These are phyloP conservation scores for Penicillium parvum DNA, from an alignment of 495 filamentous ascomycete species.

Conservation along the genomic window DNA sequence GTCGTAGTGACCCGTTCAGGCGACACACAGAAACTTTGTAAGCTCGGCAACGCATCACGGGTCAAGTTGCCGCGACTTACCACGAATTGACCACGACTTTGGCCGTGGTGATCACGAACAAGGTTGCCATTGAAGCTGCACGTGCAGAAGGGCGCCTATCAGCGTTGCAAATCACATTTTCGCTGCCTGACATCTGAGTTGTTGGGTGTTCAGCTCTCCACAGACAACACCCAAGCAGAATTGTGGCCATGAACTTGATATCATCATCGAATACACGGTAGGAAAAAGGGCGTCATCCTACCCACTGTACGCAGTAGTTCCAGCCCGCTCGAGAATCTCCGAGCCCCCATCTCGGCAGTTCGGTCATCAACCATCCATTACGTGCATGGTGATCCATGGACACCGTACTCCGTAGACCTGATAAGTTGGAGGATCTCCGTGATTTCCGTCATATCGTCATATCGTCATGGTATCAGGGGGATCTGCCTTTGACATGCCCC, in stretches of 20 bases:
- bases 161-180: constrained; percentile 14
- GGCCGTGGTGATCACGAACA: no score
- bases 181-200: no score
- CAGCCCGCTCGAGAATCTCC: constrained; percentile 10
- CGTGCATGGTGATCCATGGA: constrained; percentile 7
- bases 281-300: no score
- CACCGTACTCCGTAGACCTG: no score
- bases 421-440: constrained; percentile 15
- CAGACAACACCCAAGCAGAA: neutral
- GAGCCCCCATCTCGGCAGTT: neutral
- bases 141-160: constrained; percentile 21
- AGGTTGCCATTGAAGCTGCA: no score
- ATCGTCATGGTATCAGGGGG: constrained; percentile 2
- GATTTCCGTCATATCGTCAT: constrained; percentile 10
- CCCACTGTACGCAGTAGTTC: constrained; percentile 2
- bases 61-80: neutral
- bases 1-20: no score
- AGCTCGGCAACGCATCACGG: neutral
- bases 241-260: no score
- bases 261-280: no score
- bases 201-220: neutral
- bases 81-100: no score
- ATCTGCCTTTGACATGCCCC: constrained; percentile 21
- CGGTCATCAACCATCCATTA: constrained; percentile 4
- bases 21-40: no score